Base-by-base conservation (phyloP, 2,329 filamentous ascomycete species). In the Colletotrichum magnum region DNA sequence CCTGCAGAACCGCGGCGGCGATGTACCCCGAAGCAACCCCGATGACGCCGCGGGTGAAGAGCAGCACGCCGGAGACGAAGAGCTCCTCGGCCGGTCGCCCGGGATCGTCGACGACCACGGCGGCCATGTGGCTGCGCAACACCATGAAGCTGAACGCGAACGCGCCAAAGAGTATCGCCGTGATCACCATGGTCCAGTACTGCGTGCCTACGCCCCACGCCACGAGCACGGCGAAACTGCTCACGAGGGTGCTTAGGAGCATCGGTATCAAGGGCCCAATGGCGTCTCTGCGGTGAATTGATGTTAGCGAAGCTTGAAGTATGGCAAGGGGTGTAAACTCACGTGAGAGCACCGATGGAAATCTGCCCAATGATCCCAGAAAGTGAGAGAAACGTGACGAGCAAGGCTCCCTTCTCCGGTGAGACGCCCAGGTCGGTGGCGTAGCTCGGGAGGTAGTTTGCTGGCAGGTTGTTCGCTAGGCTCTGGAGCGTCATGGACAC, bases 121-220 rank as follows among this genome's bases (percentile, higher is more conserved):
- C 62, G 6, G 62, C 56, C 62, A 65, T 65, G 26, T 65, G 56
- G 7, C 62, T 65, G 12, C 62, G 56, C 0, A 65, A 13, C 1
- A 65, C 63, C 63, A 65, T 65, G 18, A 60, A 65, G 21, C 63
- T 61, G 2, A 60, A 65, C 13, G 63, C 63, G 26, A 65, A 65
- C 15, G 63, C 63, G 6, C 63, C 63, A n/a, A 65, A 65, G 1
- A 65, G 18, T 7, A 65, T 53, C 1, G 63, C 61, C 7, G 39
- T 51, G 6, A 61, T 16, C 0, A 65, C 39, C 63, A 65, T 65
- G 6, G 51, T 65, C 63, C 63, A 65, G 48, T 61, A 65, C n/a
- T 52, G 16, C 9, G 6, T 60, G 0, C 63, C 63, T 6, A 65
- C 12, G 15, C 63, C 63, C 56, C 63, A 65, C 4, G 47, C 18